These are phyloP conservation scores for Kwoniella pini DNA, from an alignment of 768 basidiomycete genomes.

Conservation along the genomic window DNA sequence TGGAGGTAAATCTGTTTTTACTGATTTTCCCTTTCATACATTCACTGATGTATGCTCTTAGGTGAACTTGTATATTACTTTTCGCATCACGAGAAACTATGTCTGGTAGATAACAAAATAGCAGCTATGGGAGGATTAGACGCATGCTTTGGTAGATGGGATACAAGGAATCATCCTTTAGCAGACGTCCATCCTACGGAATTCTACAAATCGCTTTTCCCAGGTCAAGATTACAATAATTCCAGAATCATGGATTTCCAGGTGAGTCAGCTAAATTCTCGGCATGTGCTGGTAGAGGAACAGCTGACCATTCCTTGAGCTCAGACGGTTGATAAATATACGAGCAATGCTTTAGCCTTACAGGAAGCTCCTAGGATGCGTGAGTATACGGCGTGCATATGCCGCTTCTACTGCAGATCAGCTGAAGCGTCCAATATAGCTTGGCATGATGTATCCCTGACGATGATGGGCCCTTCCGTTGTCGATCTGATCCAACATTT, in stretches of 20 bases:
- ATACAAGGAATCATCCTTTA: conserved; percentile 76
- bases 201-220: conserved; percentile 78
- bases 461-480: conserved; percentile 66
- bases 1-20: conserved; percentile 24
- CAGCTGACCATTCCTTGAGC: not conserved
- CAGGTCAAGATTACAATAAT: conserved; percentile 67
- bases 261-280: conserved; percentile 18
- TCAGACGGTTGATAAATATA: conserved; percentile 66
- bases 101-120: conserved; percentile 50
- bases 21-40: not conserved
- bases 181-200: conserved; percentile 90
- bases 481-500: conserved; percentile 93
- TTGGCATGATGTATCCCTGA: conserved; percentile 82
- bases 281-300: not conserved
- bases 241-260: conserved; percentile 54
- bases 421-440: conserved; percentile 52
- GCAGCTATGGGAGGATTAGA: conserved; percentile 76
- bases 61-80: conserved; percentile 50
- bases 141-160: conserved; percentile 96
- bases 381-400: conserved; percentile 31
- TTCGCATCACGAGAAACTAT: conserved; percentile 53
- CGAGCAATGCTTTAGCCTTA: conserved; percentile 51
- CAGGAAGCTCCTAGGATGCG: conserved; percentile 52
- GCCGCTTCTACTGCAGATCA: not conserved
- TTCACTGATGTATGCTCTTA: not conserved